Conservation (phyloP, 495 filamentous ascomycete species). For the Entonaema liquescens region DNA sequence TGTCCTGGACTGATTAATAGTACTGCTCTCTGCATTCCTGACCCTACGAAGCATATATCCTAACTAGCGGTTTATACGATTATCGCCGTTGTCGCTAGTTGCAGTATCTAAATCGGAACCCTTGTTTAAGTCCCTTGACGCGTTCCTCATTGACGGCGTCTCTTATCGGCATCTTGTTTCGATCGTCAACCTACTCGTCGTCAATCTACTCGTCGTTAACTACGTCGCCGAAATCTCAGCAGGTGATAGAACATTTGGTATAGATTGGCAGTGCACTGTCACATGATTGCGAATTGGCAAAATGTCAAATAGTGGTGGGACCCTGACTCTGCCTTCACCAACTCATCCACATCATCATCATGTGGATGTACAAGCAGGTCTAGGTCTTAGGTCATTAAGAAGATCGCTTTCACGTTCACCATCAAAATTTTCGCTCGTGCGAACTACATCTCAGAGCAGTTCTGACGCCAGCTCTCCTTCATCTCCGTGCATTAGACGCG, state of each 20-base stretch:
- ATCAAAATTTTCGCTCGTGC: constrained; percentile 77
- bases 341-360: constrained; percentile 73
- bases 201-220: neutral
- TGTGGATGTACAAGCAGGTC: constrained; percentile 78
- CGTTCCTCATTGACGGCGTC: neutral
- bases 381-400: constrained; percentile 79
- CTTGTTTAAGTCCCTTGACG: neutral
- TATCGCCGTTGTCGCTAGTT: constrained; percentile 19
- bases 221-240: neutral
- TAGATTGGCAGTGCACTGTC: neutral
- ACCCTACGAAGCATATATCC: constrained; percentile 11
- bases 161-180: neutral
- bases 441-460: constrained; percentile 56
- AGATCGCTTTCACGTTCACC: constrained; percentile 88
- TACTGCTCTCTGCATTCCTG: constrained; percentile 41
- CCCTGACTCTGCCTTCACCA: constrained; percentile 83
- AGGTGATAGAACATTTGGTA: neutral
- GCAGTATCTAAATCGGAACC: constrained; percentile 1
- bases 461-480: constrained; percentile 39
- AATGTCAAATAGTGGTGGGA: constrained; percentile 68
- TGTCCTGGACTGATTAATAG: constrained; percentile 34
- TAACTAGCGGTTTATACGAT: constrained; percentile 20
- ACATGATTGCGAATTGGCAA: constrained; percentile 16
- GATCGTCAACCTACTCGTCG: neutral
- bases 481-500: constrained; percentile 44